Base-by-base conservation (phyloP, 441 rosid species). In the Pelargonium myrrhifolium region DNA sequence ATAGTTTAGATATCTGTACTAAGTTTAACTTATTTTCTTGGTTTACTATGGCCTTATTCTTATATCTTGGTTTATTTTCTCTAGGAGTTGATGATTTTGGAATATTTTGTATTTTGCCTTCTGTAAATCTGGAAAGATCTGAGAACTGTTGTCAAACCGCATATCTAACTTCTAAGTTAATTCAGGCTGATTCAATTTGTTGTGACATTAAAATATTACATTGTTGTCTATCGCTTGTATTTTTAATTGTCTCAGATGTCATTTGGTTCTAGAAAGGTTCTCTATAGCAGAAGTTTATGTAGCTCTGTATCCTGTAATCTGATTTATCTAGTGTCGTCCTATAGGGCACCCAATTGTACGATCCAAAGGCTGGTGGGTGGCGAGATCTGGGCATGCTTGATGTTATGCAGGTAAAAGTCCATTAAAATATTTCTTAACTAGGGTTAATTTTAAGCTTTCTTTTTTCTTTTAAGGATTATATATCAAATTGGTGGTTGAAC, bases 361-460 rank as follows among this genome's bases (percentile, higher is more conserved):
- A 94, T 84, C 88, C 98, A 61, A 92, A 92, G 87, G 99, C 98
- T 82, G 99, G 99, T 80, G 99, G 99, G 18, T 94, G 99, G 99
- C 83, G 83, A 76, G 99, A 94, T 84, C 79, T 94, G 62, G 99
- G 99, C 72, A 94, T 92, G 99, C 94, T 94, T 69, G 99, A 94
- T 80, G 98, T 94, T 74, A 94, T 94, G 99, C 99, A 94, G 93
- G 99, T 86, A 75, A 74, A 66, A n/a, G 20, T 45, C 62, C 15
- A 26, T 20, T 65, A 56, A 53, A 28, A 62, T 73, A 51, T 20
- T 21, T 69, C 20, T 60, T 26, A 28, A 24, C 64, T 24, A 24
- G 37, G 39, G 64, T 60, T 1, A 7, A 4, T 24, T 60, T 60
- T 26, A 9, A 3, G 7, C 24, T 60, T 59, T 24, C 15, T 9